phyloP scores from a whole-genome alignment of 2,329 filamentous ascomycete species.

The Microsporum canis region DNA sequence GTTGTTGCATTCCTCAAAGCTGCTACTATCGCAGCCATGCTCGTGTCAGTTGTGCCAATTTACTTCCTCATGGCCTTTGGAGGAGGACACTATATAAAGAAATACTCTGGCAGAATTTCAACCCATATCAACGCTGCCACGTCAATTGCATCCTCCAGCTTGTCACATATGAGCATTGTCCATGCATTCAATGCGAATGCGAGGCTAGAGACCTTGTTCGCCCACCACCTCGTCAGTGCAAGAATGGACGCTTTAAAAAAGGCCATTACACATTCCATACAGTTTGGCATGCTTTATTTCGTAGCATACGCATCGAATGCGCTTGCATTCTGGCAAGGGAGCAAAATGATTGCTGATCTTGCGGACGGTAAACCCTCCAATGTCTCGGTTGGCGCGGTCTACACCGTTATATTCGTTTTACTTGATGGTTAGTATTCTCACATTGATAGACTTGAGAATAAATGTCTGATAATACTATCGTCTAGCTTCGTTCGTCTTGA shows the following conservation, averaged over 20 bases:
- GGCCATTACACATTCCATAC: conserved; percentile 42
- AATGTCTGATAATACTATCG: background rate
- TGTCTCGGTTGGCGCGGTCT: conserved; percentile 26
- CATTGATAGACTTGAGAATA: conserved; percentile 11
- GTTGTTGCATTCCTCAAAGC: conserved; percentile 57
- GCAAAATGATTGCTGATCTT: conserved; percentile 37
- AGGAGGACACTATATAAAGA: conserved; percentile 44
- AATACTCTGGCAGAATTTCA: conserved; percentile 40
- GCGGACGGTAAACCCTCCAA: conserved; percentile 21
- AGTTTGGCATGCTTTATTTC: conserved; percentile 52
- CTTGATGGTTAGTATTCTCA: conserved; percentile 24
- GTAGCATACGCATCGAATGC: conserved; percentile 55
- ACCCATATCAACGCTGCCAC: conserved; percentile 47
- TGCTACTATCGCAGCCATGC: conserved; percentile 50
- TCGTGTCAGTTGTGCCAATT: conserved; percentile 52
- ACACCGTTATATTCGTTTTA: conserved; percentile 31
- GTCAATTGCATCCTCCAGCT: conserved; percentile 51
- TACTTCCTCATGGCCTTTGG: conserved; percentile 50
- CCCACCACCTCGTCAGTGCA: conserved; percentile 41
- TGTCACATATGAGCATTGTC: conserved; percentile 51
- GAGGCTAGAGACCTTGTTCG: conserved; percentile 50
- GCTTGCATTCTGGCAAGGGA: conserved; percentile 55
- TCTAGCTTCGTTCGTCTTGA: conserved; percentile 28
- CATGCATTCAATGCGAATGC: conserved; percentile 52
- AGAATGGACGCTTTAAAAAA: conserved; percentile 46